Percentiles rank a stretch among this genome's conserved stretches.
phyloP scores from a whole-genome alignment of 805 yeast species.

The Scheffersomyces stipitis region DNA sequence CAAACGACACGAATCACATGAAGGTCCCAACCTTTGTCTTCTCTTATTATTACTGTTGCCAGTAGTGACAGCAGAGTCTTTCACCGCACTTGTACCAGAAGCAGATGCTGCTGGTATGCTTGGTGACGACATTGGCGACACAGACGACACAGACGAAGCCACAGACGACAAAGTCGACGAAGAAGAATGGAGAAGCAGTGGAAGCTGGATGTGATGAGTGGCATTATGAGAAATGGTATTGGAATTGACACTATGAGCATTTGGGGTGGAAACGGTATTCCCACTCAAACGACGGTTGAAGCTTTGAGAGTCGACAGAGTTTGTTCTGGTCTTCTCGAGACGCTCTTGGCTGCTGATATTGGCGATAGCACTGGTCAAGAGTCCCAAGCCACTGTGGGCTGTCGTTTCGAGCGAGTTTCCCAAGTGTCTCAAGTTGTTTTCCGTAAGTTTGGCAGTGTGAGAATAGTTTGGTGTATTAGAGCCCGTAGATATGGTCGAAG shows the following conservation, averaged over 20 bases:
- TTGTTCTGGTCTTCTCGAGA: background rate
- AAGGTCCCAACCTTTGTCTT: constrained; percentile 71
- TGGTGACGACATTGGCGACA: constrained; percentile 19
- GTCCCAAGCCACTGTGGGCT: background rate
- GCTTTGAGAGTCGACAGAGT: too few relatives aligned
- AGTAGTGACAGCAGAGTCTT: constrained; percentile 2
- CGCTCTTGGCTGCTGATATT: background rate
- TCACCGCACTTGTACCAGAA: background rate
- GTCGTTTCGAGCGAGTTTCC: constrained; percentile 5
- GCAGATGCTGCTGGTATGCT: constrained; percentile 4
- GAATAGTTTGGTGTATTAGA: constrained; percentile 2
- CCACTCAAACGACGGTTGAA: background rate
- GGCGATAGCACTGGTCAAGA: background rate
- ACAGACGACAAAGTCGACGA: constrained; percentile 12
- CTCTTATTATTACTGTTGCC: constrained; percentile 23
- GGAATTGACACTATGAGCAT: too few relatives aligned
- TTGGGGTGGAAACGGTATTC: background rate
- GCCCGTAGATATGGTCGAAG: constrained; percentile 2
- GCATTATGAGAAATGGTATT: too few relatives aligned
- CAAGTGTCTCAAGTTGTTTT: constrained; percentile 15
- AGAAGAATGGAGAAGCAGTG: too few relatives aligned
- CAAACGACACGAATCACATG: constrained; percentile 68
- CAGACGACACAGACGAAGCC: constrained; percentile 13
- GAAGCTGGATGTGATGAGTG: too few relatives aligned
- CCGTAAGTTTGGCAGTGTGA: constrained; percentile 12